Percentiles rank a stretch among this genome's conserved stretches.
Conservation (phyloP, 108 stramenopile genomes). For the Discostella stelligeroides region DNA sequence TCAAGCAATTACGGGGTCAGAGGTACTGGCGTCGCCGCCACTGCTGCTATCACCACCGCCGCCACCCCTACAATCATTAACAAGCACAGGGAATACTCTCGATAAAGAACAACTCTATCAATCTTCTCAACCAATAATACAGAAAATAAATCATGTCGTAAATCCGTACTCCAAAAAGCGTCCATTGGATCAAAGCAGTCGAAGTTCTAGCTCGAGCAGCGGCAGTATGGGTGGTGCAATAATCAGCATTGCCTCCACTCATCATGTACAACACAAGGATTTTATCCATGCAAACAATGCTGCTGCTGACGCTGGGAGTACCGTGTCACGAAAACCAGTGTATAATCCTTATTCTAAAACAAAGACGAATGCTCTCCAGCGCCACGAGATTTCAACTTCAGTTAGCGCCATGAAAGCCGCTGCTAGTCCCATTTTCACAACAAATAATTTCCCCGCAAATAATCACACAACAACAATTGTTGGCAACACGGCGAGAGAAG, state of each 20-base stretch:
- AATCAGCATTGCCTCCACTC: neutral
- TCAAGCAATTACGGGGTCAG: neutral
- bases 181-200: conserved; percentile 30
- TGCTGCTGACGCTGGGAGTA: neutral
- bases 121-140: neutral
- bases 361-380: neutral
- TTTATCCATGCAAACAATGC: neutral
- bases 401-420: conserved; percentile 10
- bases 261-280: neutral
- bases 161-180: conserved; percentile 27
- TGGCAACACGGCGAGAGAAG: neutral
- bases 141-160: neutral
- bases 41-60: too few species aligned
- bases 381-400: conserved; percentile 28
- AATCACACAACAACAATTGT: too few species aligned
- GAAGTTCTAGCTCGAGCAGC: neutral
- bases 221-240: neutral
- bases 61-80: too few species aligned
- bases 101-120: too few species aligned
- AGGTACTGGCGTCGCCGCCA: neutral
- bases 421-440: neutral
- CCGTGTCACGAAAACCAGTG: conserved; percentile 11
- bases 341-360: conserved; percentile 45
- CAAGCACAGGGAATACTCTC: too few species aligned
- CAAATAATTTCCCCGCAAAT: neutral